Evolutionary conservation across 352 stramenopile species (phyloP).

Genomic region (Pythium monospermum): DNA sequence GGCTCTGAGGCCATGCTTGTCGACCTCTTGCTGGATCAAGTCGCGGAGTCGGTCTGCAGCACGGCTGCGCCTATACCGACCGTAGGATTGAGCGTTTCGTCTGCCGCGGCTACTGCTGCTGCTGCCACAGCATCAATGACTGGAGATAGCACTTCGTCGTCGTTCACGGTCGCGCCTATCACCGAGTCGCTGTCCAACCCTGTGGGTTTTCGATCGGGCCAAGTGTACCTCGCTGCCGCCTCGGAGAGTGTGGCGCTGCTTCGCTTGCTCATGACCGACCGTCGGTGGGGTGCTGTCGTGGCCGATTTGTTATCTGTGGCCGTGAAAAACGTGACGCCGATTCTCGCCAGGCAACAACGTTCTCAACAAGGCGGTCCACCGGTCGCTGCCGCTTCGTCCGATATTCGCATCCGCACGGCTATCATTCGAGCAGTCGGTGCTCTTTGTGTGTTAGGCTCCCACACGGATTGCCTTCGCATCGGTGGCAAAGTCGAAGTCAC

Average conservation of each 20-base stretch:
- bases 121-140: conserved; percentile 3
- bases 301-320: conserved; percentile 59
- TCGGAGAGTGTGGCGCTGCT: conserved; percentile 82
- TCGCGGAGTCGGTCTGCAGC: conserved; percentile 81
- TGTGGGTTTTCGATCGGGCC: conserved; percentile 72
- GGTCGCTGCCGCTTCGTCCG: conserved; percentile 23
- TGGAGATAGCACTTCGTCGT: not conserved
- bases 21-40: conserved; percentile 83
- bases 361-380: not conserved
- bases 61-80: conserved; percentile 59
- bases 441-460: conserved; percentile 76
- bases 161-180: conserved; percentile 22
- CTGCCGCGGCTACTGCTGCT: conserved; percentile 12
- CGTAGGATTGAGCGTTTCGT: conserved; percentile 41
- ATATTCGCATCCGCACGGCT: conserved; percentile 62
- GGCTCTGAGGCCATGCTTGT: conserved; percentile 77
- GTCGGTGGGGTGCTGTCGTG: conserved; percentile 54
- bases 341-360: conserved; percentile 26
- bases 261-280: conserved; percentile 62
- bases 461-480: conserved; percentile 81
- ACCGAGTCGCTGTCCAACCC: conserved; percentile 77
- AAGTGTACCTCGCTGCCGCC: conserved; percentile 71
- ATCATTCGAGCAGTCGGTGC: conserved; percentile 79
- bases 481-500: conserved; percentile 71
- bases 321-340: conserved; percentile 70